Conservation (phyloP, 164 flowering plant species). For the Aristolochia californica region DNA sequence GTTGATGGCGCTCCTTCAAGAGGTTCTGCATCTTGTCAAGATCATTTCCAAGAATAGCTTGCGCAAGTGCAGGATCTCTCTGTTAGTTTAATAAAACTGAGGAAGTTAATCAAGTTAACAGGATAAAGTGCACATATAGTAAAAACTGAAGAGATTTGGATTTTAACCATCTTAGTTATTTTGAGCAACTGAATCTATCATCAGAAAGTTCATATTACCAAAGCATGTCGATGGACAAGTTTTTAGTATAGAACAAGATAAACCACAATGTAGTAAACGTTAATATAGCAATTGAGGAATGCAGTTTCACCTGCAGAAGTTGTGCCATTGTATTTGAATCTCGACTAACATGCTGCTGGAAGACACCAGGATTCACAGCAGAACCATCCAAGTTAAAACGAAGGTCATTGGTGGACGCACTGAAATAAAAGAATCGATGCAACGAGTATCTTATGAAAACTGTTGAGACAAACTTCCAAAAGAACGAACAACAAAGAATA, state of each 20-base stretch:
- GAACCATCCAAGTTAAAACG: constrained; percentile 84
- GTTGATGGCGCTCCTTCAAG: constrained; percentile 56
- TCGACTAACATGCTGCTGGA: constrained; percentile 66
- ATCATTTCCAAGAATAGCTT: constrained; percentile 75
- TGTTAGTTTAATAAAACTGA: constrained; percentile 18
- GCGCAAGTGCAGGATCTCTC: constrained; percentile 90
- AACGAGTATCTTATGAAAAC: not conserved
- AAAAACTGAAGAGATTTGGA: no score
- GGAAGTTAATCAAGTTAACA: not conserved
- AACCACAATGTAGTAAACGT: no score
- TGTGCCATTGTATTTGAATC: constrained; percentile 70
- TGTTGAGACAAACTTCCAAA: not conserved
- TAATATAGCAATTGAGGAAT: no score
- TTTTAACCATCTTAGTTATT: no score
- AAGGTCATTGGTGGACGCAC: constrained; percentile 40
- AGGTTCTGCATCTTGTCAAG: constrained; percentile 60
- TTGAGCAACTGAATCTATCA: no score
- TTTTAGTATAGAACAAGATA: no score
- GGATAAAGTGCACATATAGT: no score
- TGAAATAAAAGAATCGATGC: constrained; percentile 19
- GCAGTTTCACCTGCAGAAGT: constrained; percentile 58
- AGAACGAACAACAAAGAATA: not conserved
- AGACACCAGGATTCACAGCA: constrained; percentile 80
- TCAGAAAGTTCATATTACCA: no score
- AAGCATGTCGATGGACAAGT: no score